Evolutionary conservation across 1,284 basidiomycete species (phyloP), one percentile per base, ranked within the genome.

Genomic region (Serendipita sp.): DNA sequence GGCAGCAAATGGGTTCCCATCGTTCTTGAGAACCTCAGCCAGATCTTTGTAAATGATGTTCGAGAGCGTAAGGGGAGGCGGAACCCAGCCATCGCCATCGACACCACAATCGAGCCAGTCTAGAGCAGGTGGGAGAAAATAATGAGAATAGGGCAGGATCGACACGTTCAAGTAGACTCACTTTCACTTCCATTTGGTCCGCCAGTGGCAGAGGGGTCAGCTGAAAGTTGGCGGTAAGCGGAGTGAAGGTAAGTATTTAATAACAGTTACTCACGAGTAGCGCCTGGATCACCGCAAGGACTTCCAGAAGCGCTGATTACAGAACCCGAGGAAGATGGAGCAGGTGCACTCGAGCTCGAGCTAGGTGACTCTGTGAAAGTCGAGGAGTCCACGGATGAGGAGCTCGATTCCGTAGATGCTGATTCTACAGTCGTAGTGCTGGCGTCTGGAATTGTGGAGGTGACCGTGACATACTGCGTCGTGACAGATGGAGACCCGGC

Each of bases 61-160:
- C 44, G 77, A 64, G 12, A 88, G 68, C 3, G 70, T 71, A 65
- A 93, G 72, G 64, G 73, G 70, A 6, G 84, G 83, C 15, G 87
- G 85, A 35, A 74, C 76, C 86, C 87, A 89, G 42, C 85, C 84
- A 38, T 44, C 61, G 41, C 76, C 73, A 64, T 69, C 66, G 66
- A 91, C 70, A 61, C 87, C 89, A 69, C 91, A 93, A 74, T 90
- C 91, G 68, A 93, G 73, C 82, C 84, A 93, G 65, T 82, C 77
- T 58, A 29, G 10, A 34, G 17, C 15, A 12, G 29, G 53, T 32
- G 8, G 17, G 26, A 32, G 32, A 34, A 10, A 32, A 26, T 26
- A 10, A 58, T 26, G 26, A 26, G 17, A 32, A 10, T 10, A 58
- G n/a, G 4, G 4, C 15, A 12, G 34, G 17, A 2, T 32, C 10